Base-by-base conservation (phyloP, 495 filamentous ascomycete genomes). In the Hypoxylon trugodes region DNA sequence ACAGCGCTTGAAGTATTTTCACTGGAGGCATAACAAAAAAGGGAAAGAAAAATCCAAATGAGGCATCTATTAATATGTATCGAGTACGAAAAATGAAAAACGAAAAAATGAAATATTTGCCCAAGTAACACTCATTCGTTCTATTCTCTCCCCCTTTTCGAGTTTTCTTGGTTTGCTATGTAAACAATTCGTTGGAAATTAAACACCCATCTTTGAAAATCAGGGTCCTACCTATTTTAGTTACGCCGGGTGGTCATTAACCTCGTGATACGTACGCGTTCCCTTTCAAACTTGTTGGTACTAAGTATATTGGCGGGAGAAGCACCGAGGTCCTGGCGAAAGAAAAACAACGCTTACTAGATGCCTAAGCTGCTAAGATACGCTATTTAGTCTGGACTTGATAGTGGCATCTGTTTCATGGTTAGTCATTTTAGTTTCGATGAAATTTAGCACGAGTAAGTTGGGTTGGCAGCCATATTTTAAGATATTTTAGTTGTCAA, bases 221-320 rank as follows among this genome's bases (percentile, higher is more conserved):
- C 54, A 65, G 61, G 61, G 61, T 65, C 55, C 54, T 54, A 38
- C 36, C 49, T 58, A 59, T 59, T 59, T 59, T 65, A 53, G 53
- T 49, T 19, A 15, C 19, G 47, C 37, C 15, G 28, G 18, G n/a
- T n/a, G 55, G 22, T 41, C 22, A 4, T 32, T 32, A 64, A 46
- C 19, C 9, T 50, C 24, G n/a, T n/a, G n/a, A n/a, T n/a, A n/a
- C n/a, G 25, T 45, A 46, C 30, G 26, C n/a, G 42, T 41, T 47
- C 22, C 28, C 28, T 10, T 30, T 30, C 28, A 30, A 47, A 47
- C 8, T 7, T n/a, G 25, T 18, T 28, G 41, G 24, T 24, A 45
- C 43, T 47, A 47, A 22, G 28, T 9, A 52, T n/a, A 28, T 52
- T 21, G 47, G 13, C 38, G 33, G 36, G 21, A 40, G 40, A 38